Evolutionary conservation across 352 stramenopile species (phyloP), one percentile per base, ranked within the genome.

Genomic region (Vaucheria bursata): DNA sequence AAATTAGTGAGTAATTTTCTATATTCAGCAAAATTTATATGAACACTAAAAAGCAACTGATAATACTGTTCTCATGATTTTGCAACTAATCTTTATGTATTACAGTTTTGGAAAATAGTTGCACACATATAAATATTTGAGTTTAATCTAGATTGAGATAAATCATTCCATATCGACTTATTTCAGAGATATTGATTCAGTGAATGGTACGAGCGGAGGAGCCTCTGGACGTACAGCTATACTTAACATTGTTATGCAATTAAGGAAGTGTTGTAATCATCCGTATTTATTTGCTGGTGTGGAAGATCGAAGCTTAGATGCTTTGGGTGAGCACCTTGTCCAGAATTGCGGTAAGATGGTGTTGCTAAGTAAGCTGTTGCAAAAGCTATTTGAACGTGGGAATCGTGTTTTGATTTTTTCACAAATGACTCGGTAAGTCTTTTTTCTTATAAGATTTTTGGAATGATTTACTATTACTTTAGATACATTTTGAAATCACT

Each of bases 361-460:
- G 72, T 85, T 99, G 8, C 85, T 99, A 45, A 90, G 98, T 85
- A 99, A 99, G 78, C 85, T 99, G 8, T 88, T 99, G 33, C 90
- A 90, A 1, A 97, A 97, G 25, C 85, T 99, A 0, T 73, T 68
- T 78, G 88, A 91, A 77, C 92, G 96, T 52, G 94, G 93, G 18
- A 97, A 98, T 70, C 91, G 96, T 32, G 95, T 99, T 3, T 86
- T 99, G 29, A 97, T 99, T 73, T 99, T 99, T 85, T 97, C 92
- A 33, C 97, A 99, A 86, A 94, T 94, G 89, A 94, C 90, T 36
- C 86, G 90, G n/a, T n/a, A n/a, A n/a, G n/a, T n/a, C n/a, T n/a
- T n/a, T n/a, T n/a, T n/a, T n/a, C n/a, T n/a, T n/a, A n/a, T n/a
- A n/a, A n/a, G n/a, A n/a, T n/a, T n/a, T n/a, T n/a, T n/a, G n/a